Percentiles rank a stretch among this genome's conserved stretches.
Conservation (phyloP, 441 rosid species). For the Arabidopsis hybrid region DNA sequence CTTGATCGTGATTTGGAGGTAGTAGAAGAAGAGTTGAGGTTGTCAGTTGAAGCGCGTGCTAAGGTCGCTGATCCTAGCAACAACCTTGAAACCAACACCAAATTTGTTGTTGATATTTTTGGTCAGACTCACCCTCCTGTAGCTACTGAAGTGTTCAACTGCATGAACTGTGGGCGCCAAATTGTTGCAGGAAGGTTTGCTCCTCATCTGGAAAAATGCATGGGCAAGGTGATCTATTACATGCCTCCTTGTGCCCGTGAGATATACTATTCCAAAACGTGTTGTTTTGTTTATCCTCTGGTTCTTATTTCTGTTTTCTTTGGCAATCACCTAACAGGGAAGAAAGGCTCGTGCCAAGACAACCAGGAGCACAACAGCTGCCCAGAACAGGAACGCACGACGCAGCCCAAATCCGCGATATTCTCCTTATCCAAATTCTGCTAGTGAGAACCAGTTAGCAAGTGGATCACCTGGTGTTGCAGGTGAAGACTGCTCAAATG, state of each 20-base stretch:
- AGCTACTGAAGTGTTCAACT: slow-evolving; percentile 81
- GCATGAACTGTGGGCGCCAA: slow-evolving; percentile 92
- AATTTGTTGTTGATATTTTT: slow-evolving; percentile 86
- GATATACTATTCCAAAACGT: neutral
- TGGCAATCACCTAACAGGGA: slow-evolving; percentile 57
- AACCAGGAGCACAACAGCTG: slow-evolving; percentile 82
- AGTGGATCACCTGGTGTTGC: slow-evolving; percentile 64
- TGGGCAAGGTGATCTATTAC: slow-evolving; percentile 79
- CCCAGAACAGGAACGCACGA: slow-evolving; percentile 74
- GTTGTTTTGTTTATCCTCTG: slow-evolving; percentile 9
- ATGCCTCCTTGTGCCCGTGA: neutral
- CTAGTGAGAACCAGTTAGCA: slow-evolving; percentile 58
- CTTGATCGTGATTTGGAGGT: slow-evolving; percentile 85
- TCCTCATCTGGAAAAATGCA: slow-evolving; percentile 96
- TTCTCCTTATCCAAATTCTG: slow-evolving; percentile 63
- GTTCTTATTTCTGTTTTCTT: slow-evolving; percentile 13
- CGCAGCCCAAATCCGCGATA: slow-evolving; percentile 66
- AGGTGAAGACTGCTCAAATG: slow-evolving; percentile 68
- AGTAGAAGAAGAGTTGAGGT: slow-evolving; percentile 87
- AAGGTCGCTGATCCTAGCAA: slow-evolving; percentile 75
- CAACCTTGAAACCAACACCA: slow-evolving; percentile 71
- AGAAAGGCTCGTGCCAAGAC: slow-evolving; percentile 86
- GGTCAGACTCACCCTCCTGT: slow-evolving; percentile 88
- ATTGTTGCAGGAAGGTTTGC: slow-evolving; percentile 94
- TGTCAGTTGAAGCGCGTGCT: slow-evolving; percentile 81